phyloP scores from a whole-genome alignment of 2,329 filamentous ascomycete species.

The Pseudofabraea citricarpa region DNA sequence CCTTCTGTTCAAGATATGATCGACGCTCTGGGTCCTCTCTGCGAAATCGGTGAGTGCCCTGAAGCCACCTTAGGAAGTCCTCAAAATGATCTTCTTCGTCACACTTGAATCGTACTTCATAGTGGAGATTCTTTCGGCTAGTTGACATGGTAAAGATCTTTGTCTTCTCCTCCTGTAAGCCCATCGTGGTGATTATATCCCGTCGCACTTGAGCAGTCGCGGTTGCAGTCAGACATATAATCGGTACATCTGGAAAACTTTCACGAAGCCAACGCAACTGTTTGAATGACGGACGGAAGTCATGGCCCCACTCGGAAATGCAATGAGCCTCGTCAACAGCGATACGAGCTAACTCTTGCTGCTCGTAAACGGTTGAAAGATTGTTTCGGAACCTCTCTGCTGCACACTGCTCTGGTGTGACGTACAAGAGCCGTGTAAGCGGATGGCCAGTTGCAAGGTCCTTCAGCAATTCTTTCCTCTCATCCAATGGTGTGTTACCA shows the following conservation, averaged over 20 bases:
- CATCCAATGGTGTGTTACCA: conserved; percentile 64
- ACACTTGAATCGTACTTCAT: conserved; percentile 79
- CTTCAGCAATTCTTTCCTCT: conserved; percentile 65
- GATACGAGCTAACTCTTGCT: conserved; percentile 80
- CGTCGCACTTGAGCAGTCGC: conserved; percentile 74
- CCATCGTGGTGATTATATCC: conserved; percentile 77
- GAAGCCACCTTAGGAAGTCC: conserved; percentile 74
- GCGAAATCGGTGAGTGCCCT: conserved; percentile 65
- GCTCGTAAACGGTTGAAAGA: conserved; percentile 67
- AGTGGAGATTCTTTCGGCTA: conserved; percentile 79
- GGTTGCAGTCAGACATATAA: conserved; percentile 90
- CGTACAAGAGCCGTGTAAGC: conserved; percentile 77
- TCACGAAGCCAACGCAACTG: conserved; percentile 80
- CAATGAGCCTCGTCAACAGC: conserved; percentile 95
- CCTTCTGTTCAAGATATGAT: conserved; percentile 48
- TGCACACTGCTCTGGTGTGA: conserved; percentile 86
- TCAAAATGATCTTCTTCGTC: conserved; percentile 69
- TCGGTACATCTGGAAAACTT: conserved; percentile 77
- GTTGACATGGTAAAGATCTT: conserved; percentile 80
- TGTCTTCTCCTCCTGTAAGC: conserved; percentile 58
- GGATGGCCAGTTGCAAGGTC: conserved; percentile 89
- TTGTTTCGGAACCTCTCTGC: conserved; percentile 71
- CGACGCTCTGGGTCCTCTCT: conserved; percentile 49
- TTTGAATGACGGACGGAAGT: conserved; percentile 92
- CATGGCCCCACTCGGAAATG: conserved; percentile 97